Base-by-base conservation (phyloP, 208 protist species). In the Kentomonas sorsogonicus region DNA sequence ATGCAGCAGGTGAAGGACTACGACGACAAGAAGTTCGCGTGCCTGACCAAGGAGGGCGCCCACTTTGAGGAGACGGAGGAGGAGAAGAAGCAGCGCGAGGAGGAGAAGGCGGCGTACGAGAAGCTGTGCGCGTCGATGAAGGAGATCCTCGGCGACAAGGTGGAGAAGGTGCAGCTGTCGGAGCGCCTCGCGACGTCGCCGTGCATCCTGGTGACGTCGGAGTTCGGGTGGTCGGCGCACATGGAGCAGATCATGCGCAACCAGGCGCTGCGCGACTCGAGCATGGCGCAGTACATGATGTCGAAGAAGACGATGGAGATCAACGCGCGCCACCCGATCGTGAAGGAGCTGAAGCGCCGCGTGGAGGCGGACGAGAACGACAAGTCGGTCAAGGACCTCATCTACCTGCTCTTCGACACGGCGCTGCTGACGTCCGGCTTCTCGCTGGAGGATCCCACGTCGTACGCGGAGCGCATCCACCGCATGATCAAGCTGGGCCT, bases 211-310 rank as follows among this genome's bases (percentile, higher is more conserved):
- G 97, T 99, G 46, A 99, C 98, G 30, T 93, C 90, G 55, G 96
- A 99, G 84, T 99, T 94, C 71, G 97, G 98, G 56, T 99, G 97
- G 97, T 97, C 95, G 26, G 98, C 98, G 64, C 99, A 99, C 83
- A 99, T 99, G 97, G 94, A 99, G 83, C 78, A 98, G 67, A 99
- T 99, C 86, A 99, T 99, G 98, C 99, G 99, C 76, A 97, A 97
- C 60, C 98, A 99, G 87, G 97, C 98, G 7, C 89, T 99, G 13
- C 83, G 96, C 72, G 97, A 99, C 72, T 88, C 75, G 27, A 89
- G 83, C 61, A 98, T 99, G 92, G 86, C 86, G 5, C 77, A 75
- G 41, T 98, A 99, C 88, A 99, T 99, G 97, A 77, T 84, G 27
- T 95, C 89, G 22, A 99, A 99, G 86, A 99, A 99, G 90, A 99